phyloP scores from a whole-genome alignment of 1,139 yeast species.

The Kurtzmaniella quercitrusa region DNA sequence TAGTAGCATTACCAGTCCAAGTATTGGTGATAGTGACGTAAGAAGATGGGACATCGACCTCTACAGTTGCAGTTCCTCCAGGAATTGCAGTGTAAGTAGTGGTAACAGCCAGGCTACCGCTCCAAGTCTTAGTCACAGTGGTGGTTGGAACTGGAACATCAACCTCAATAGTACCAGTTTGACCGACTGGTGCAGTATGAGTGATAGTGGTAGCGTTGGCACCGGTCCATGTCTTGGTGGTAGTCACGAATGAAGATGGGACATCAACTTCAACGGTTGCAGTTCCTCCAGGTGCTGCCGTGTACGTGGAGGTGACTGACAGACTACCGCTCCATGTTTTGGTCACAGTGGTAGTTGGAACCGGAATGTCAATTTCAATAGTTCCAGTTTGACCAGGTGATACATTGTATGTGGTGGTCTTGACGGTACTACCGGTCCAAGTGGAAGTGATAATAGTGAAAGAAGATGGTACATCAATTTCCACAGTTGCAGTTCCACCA shows the following conservation, averaged over 20 bases:
- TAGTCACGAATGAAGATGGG: conserved; percentile 14
- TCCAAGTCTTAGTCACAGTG: conserved; percentile 13
- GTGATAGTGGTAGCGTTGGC: conserved; percentile 15
- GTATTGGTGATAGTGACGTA: conserved; percentile 5
- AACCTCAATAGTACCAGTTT: conserved; percentile 15
- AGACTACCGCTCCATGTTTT: conserved; percentile 13
- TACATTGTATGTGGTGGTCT: conserved; percentile 11
- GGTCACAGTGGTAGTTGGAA: conserved; percentile 17
- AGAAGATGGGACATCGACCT: conserved; percentile 9
- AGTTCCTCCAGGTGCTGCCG: conserved; percentile 9
- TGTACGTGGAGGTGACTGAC: conserved; percentile 6
- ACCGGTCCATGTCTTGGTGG: conserved; percentile 23
- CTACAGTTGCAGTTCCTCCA: conserved; percentile 15
- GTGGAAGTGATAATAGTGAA: conserved; percentile 11
- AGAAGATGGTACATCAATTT: conserved; percentile 13
- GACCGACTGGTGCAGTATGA: conserved; percentile 11
- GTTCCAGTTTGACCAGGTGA: conserved; percentile 13
- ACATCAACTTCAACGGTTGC: conserved; percentile 13
- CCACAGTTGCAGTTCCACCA: conserved; percentile 12
- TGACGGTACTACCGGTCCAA: conserved; percentile 8
- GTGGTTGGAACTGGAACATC: conserved; percentile 15
- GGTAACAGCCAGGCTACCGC: conserved; percentile 7
- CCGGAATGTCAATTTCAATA: conserved; percentile 15
- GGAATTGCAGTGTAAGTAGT: conserved; percentile 11
- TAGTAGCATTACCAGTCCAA: not conserved